Evolutionary conservation across 164 flowering plant species (phyloP), one percentile per base, ranked within the genome.

Genomic region (Saururus chinensis): DNA sequence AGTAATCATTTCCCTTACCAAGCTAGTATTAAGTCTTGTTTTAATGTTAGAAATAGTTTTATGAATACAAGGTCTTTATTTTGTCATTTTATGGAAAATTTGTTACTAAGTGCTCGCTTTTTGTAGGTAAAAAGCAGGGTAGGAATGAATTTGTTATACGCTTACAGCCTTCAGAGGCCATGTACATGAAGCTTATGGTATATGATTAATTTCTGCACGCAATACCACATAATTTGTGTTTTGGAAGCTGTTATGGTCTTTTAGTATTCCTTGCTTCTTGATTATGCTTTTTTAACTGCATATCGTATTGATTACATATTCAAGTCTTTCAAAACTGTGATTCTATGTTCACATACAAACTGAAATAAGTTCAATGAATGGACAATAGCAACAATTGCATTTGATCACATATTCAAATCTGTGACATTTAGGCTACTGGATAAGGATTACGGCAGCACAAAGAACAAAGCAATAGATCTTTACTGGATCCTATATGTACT

Each of bases 171-270:
- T 76, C 76, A 45, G 97, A 90, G 69, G 98, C 98, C 71, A 92
- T 92, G 72, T 92, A 92, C 80, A 92, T 92, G 98, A 92, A 92
- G 73, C 86, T 92, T 59, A 92, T 95, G 67, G 97, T 89, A 77
- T 40, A 70, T 61, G 10, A 49, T 61, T 62, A 19, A 23, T 20
- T 51, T 56, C 20, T 30, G 19, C 41, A 21, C 13, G 21, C 2
- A 48, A 52, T 62, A 21, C 40, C 37, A 4, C 52, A 1, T 23
- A 53, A 17, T 23, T 23, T 30, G 8, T 55, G 16, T 55, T 55
- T 24, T 55, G 19, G 7, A 55, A 12, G 9, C 9, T 9, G 23
- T 55, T 55, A 14, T 55, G 30, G 30, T 55, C 30, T 55, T 53
- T 54, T 0, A 23, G 16, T 55, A 17, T 55, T 30, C 37, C 37